Evolutionary conservation across 768 basidiomycete genomes (phyloP), one percentile per base, ranked within the genome.

Genomic region (Serendipita vermifera): DNA sequence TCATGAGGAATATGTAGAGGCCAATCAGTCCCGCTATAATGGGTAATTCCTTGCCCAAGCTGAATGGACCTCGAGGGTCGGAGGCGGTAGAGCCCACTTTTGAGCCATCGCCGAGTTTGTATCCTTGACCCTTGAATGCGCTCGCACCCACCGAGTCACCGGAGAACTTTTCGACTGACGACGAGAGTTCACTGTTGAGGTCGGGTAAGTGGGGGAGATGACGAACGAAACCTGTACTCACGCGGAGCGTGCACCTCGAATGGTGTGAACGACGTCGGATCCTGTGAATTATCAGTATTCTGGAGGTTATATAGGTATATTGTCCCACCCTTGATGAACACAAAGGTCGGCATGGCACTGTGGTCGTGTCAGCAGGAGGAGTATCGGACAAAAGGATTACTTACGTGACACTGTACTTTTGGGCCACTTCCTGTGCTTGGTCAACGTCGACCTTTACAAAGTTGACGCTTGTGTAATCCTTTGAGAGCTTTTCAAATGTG

Each of bases 381-480:
- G n/a, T n/a, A n/a, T n/a, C n/a, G n/a, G n/a, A n/a, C n/a, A n/a
- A n/a, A n/a, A n/a, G n/a, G n/a, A n/a, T n/a, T n/a, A n/a, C n/a
- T n/a, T n/a, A n/a, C n/a, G 20, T 17, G 29, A 51, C 46, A 9
- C 20, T 22, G 22, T 51, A 51, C 31, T 51, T 51, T 15, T 51
- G 46, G n/a, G 46, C 46, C 9, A 51, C 46, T 15, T 51, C 46
- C n/a, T 51, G 46, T 7, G 46, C 46, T 15, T 9, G 22, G n/a
- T 51, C 46, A 29, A 51, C 46, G 22, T 51, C 46, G 9, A 51
- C 46, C 31, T 51, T 51, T 20, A 29, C 46, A 51, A 51, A 51
- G 46, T 51, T 51, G 20, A 26, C 46, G 9, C 46, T 29, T 22
- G 20, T 29, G 29, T 51, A 51, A 26, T 51, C 22, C n/a, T 51